Base-by-base conservation (phyloP, 1,284 basidiomycete genomes). In the Microbotryum scabiosae region DNA sequence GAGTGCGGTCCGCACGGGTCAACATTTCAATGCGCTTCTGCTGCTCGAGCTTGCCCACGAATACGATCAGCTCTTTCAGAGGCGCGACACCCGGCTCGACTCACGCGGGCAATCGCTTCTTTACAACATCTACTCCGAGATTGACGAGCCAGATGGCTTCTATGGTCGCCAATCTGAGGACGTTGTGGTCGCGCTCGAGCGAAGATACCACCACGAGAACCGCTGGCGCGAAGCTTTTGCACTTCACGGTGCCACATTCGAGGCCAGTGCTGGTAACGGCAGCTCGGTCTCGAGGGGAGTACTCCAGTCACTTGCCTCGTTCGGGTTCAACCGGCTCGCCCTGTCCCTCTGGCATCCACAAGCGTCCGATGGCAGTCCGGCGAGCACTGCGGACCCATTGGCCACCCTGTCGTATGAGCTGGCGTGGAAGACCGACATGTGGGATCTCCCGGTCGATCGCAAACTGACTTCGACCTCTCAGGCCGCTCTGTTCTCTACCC, bases 111-210 rank as follows among this genome's bases (percentile, higher is more conserved):
- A 87, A 73, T 76, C 82, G 49, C 80, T 92, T 41, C 78, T 97
- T 51, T 96, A 93, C 75, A 84, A 87, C 57, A 90, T 97, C 56
- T 98, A 97, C 73, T 85, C 84, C 64, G 88, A 90, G 71, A 90
- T 98, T 61, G 91, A 96, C 71, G 94, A 98, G 71, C 93, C 93
- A 0, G 94, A 98, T 70, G 91, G 94, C 1, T 98, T 98, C 74
- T 98, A 98, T 74, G 91, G 90, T 2, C 90, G 97, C 64, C 81
- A 85, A 64, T 76, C 76, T 32, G 82, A 84, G n/a, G 84, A 97
- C 70, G 80, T 89, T 16, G 81, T 83, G 30, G 81, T 83, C 48
- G 86, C 91, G 60, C 80, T 97, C 43, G 79, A 92, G 49, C 86
- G 84, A 64, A 84, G 90, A 4, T 85, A 94, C 61, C 87, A 90